A percentile compares a stretch with the other conserved stretches of the same genome.
Evolutionary conservation across 148 eudicot genomes (phyloP).

Genomic region (Spergularia marina): DNA sequence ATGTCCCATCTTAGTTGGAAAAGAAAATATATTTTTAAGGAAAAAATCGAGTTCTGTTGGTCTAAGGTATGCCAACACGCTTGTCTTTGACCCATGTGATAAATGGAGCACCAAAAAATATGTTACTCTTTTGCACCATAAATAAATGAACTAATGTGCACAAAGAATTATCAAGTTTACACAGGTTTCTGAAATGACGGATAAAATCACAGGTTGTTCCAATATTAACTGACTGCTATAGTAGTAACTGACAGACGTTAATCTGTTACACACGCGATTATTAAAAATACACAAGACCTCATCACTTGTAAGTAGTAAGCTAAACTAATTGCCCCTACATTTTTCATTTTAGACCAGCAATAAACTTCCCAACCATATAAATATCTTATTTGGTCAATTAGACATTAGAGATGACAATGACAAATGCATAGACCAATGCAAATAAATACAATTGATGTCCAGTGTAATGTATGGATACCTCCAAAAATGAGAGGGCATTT

Average conservation of each 20-base stretch:
- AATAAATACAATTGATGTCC: not conserved
- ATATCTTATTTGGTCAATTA: not conserved
- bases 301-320: too few relatives aligned
- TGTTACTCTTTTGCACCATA: not conserved
- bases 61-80: not conserved
- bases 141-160: not conserved
- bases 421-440: not conserved
- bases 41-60: too few relatives aligned
- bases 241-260: not conserved
- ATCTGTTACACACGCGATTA: not conserved
- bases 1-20: too few relatives aligned
- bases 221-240: not conserved
- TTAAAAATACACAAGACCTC: too few relatives aligned
- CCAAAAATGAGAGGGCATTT: slow-evolving; percentile 92
- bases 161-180: not conserved
- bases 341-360: too few relatives aligned
- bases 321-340: too few relatives aligned
- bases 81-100: not conserved
- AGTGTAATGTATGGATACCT: slow-evolving; percentile 41
- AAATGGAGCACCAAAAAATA: not conserved
- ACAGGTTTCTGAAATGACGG: not conserved
- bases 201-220: not conserved
- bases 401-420: not conserved
- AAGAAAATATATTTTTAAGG: too few relatives aligned
- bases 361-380: not conserved